A percentile compares a stretch with the other conserved stretches of the same genome.
These are phyloP conservation scores for Ambrosiella xylebori DNA, from an alignment of 2,329 filamentous ascomycete species.

Conservation along the genomic window DNA sequence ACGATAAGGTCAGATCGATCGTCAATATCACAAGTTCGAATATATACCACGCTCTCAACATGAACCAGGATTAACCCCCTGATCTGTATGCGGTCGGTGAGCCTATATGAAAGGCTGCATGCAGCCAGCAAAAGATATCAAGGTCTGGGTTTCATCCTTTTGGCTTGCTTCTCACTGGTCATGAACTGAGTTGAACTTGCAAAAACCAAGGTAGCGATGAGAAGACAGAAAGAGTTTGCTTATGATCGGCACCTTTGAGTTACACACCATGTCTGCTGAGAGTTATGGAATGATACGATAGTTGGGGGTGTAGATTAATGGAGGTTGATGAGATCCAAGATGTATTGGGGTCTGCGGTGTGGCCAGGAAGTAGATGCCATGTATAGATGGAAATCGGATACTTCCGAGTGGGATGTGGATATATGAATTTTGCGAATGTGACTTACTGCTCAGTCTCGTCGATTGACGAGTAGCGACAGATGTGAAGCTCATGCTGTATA, in stretches of 20 bases:
- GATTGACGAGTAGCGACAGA: slow-evolving; percentile 12
- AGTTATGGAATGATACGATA: too few relatives aligned
- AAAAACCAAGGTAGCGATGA: too few relatives aligned
- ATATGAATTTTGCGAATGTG: not conserved
- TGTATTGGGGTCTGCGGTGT: too few relatives aligned
- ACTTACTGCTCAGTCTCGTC: slow-evolving; percentile 5
- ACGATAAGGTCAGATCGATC: not conserved
- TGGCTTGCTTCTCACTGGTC: not conserved
- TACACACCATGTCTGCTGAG: too few relatives aligned
- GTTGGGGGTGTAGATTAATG: too few relatives aligned
- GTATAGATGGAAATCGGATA: not conserved
- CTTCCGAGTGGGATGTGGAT: not conserved
- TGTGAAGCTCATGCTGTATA: slow-evolving; percentile 11
- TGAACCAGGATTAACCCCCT: not conserved
- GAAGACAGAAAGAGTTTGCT: too few relatives aligned
- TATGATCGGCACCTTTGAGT: too few relatives aligned
- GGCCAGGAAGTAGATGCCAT: not conserved
- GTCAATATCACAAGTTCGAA: not conserved
- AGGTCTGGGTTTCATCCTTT: not conserved
- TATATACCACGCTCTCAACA: not conserved
- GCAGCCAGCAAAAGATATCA: not conserved
- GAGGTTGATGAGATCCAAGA: too few relatives aligned
- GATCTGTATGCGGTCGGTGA: not conserved
- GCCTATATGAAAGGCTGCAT: not conserved
- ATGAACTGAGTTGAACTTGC: not conserved